Evolutionary conservation across 768 basidiomycete species (phyloP).

Genomic region (Pleurotus cornucopiae): DNA sequence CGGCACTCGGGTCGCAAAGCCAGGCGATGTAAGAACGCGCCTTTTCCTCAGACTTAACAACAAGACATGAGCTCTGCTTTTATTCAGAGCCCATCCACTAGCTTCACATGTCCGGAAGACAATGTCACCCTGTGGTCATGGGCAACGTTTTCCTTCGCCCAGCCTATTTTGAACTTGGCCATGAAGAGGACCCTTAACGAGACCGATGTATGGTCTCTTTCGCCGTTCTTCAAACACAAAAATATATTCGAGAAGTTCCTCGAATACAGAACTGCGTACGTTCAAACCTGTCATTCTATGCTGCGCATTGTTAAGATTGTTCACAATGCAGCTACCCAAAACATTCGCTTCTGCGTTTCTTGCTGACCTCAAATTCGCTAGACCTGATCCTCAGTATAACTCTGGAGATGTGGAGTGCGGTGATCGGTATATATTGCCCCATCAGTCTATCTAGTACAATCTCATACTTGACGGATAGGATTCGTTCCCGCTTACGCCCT

Average conservation of each 20-base stretch:
- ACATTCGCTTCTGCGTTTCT: constrained; percentile 57
- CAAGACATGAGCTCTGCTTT: constrained; percentile 6
- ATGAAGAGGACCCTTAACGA: constrained; percentile 44
- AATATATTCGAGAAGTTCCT: constrained; percentile 64
- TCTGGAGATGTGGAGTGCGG: constrained; percentile 58
- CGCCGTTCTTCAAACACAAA: constrained; percentile 64
- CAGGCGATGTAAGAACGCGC: constrained; percentile 37
- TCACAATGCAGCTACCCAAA: constrained; percentile 37
- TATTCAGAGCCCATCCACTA: constrained; percentile 43
- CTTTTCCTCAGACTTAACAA: constrained; percentile 4
- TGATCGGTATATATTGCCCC: constrained; percentile 34
- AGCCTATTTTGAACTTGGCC: constrained; percentile 55
- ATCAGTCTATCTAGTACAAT: background rate
- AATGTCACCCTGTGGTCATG: constrained; percentile 61
- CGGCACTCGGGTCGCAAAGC: constrained; percentile 43
- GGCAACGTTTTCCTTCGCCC: constrained; percentile 60
- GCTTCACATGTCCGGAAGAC: constrained; percentile 60
- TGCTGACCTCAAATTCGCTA: constrained; percentile 63
- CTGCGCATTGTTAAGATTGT: background rate
- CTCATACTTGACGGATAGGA: constrained; percentile 28
- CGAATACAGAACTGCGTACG: constrained; percentile 42
- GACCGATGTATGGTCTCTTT: constrained; percentile 57
- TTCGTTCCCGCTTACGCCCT: constrained; percentile 66
- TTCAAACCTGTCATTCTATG: background rate
- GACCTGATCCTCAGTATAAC: constrained; percentile 59